Percentiles rank a stretch among this genome's conserved stretches.
These are phyloP conservation scores for Termitomyces sp. DNA, from an alignment of 768 basidiomycete species.

Conservation along the genomic window DNA sequence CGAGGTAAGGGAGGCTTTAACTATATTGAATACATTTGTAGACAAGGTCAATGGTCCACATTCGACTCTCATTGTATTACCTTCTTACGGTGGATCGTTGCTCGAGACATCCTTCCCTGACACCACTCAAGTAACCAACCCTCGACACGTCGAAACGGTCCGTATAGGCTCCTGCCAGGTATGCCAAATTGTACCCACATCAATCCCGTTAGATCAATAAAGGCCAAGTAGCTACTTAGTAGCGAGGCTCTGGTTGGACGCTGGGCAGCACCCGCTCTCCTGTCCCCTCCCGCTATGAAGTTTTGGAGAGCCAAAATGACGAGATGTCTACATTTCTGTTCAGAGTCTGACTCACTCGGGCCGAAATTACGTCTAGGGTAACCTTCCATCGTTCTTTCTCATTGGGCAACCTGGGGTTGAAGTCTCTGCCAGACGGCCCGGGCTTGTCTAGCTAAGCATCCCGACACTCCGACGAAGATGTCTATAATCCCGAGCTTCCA, in stretches of 20 bases:
- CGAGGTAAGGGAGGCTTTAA: neutral
- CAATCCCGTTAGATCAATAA: neutral
- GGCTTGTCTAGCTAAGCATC: neutral
- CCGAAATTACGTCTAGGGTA: slow-evolving; percentile 1
- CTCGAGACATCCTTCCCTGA: no score
- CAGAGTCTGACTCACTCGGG: neutral
- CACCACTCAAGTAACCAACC: no score
- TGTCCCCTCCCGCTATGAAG: neutral
- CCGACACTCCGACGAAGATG: neutral
- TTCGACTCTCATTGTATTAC: no score
- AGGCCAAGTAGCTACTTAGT: neutral
- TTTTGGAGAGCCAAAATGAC: slow-evolving; percentile 2
- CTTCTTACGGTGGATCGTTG: neutral
- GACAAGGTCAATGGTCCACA: no score
- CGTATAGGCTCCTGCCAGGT: neutral
- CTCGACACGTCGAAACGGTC: neutral
- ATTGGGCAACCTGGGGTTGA: neutral
- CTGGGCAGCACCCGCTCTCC: neutral
- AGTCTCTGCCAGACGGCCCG: neutral
- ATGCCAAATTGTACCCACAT: neutral
- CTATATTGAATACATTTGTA: neutral
- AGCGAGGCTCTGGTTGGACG: neutral
- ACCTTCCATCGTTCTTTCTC: neutral
- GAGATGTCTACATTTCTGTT: neutral
- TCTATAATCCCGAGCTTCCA: neutral